Conservation (phyloP, 805 yeast genomes). For the Zygotorulaspora chibaensis region DNA sequence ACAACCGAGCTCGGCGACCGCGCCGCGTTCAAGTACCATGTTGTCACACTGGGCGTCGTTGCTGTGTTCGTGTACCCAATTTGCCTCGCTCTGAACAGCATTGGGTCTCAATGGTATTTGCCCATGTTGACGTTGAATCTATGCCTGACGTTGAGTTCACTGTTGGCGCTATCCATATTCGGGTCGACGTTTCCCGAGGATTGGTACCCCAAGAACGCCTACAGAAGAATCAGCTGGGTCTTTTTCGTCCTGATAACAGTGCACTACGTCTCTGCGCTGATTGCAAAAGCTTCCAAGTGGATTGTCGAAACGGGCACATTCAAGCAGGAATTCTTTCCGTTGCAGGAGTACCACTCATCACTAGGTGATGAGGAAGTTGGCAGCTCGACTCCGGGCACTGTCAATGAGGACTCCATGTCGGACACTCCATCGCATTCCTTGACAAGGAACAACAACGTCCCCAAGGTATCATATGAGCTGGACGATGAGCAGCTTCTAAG, state of each 20-base stretch:
- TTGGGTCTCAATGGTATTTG: slow-evolving; percentile 54
- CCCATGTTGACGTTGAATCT: slow-evolving; percentile 53
- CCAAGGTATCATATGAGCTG: slow-evolving; percentile 15
- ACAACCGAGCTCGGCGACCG: slow-evolving; percentile 47
- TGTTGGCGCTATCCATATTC: slow-evolving; percentile 54
- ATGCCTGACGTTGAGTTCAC: slow-evolving; percentile 43
- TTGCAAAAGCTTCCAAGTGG: slow-evolving; percentile 42
- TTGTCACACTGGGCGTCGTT: slow-evolving; percentile 40
- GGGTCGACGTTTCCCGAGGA: slow-evolving; percentile 51
- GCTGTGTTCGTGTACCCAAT: slow-evolving; percentile 63
- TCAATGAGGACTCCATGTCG: slow-evolving; percentile 8
- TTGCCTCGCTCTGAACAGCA: slow-evolving; percentile 57
- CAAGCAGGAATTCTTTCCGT: slow-evolving; percentile 27
- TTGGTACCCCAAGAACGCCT: slow-evolving; percentile 74
- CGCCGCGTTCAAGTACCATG: slow-evolving; percentile 52
- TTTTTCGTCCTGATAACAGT: slow-evolving; percentile 48
- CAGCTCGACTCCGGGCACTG: slow-evolving; percentile 4
- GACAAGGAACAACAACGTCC: background rate
- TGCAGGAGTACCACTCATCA: slow-evolving; percentile 20
- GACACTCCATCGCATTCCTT: slow-evolving; percentile 6
- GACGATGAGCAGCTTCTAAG: slow-evolving; percentile 8
- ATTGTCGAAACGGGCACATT: slow-evolving; percentile 19
- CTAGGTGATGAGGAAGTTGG: slow-evolving; percentile 9
- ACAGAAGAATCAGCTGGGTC: slow-evolving; percentile 60
- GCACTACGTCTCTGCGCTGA: slow-evolving; percentile 54